Evolutionary conservation across 768 basidiomycete genomes (phyloP).

Genomic region (Mycena haematopus): DNA sequence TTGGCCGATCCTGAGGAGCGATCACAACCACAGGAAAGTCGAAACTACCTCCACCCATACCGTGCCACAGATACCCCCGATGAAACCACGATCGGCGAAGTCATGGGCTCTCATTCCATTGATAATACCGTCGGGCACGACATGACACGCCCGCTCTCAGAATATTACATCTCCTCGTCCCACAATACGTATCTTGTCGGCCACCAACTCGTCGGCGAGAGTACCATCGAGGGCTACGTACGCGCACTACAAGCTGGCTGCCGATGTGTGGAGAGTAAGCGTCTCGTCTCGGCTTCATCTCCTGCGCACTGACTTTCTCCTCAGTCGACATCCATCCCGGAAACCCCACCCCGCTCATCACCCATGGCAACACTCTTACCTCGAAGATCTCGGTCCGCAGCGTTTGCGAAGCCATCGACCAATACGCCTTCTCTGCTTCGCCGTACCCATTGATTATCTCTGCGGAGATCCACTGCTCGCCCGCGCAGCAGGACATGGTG

Average conservation of each 20-base stretch:
- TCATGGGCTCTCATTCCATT: neutral
- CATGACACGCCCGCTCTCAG: conserved; percentile 87
- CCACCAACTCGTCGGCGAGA: conserved; percentile 78
- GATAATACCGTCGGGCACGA: conserved; percentile 61
- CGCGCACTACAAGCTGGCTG: conserved; percentile 87
- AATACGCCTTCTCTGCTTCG: conserved; percentile 93
- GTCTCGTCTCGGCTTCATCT: conserved; percentile 37
- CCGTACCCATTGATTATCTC: conserved; percentile 97
- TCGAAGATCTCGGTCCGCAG: conserved; percentile 84
- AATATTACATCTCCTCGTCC: conserved; percentile 90
- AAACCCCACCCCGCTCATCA: conserved; percentile 84
- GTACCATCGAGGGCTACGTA: conserved; percentile 87
- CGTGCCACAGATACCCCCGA: neutral
- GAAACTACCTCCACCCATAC: conserved; percentile 25
- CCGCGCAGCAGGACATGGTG: conserved; percentile 59
- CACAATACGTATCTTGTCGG: conserved; percentile 92
- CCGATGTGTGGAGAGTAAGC: conserved; percentile 86
- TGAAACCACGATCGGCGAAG: conserved; percentile 43
- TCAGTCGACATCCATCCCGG: conserved; percentile 94
- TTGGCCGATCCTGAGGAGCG: conserved; percentile 52
- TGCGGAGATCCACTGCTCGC: conserved; percentile 91
- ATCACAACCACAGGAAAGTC: neutral
- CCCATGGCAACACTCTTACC: conserved; percentile 92
- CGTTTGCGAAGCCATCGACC: conserved; percentile 84
- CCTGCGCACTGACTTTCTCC: neutral